Evolutionary conservation across 129 eudicot genomes (phyloP), one percentile per base, ranked within the genome.

Genomic region (Dittrichia graveolens): DNA sequence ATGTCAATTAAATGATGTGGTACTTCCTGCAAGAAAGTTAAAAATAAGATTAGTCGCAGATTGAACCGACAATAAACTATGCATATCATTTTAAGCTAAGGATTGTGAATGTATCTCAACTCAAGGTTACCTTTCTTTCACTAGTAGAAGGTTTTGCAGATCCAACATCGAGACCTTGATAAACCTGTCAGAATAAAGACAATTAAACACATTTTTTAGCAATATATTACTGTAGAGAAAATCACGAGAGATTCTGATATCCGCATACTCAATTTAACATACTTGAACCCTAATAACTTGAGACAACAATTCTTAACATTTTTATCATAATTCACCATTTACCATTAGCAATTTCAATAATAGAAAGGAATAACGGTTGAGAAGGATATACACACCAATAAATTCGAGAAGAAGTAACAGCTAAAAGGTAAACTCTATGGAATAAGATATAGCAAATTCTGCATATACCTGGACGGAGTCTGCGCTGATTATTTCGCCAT

Each of bases 401-500:
- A 49, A n/a, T 47, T 34, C 47, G 9, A 67, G 7, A 50, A 5
- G 10, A 47, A 67, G 35, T 31, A 24, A 65, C 56, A 43, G 16
- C 41, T 65, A 65, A 6, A 65, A 14, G 16, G 46, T 65, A 56
- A 65, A 65, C 57, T 43, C 55, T 0, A 8, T 38, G 34, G 43
- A 13, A 74, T 50, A 50, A 50, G 47, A 69, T 39, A 38, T 43
- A 18, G 44, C 15, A 49, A n/a, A 69, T 39, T 37, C 50, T 46
- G 31, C 39, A 59, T 5, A 56, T 77, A 69, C 96, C 98, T 94
- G 98, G 15, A 94, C 96, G 59, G 98, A 94, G 75, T 94, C 98
- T 50, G 98, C 98, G 16, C 98, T 90, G 54, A 94, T 79, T n/a
- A 94, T 94, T 82, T 94, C 98, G 0, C 97, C 98, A 48, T 94